Evolutionary conservation across 108 stramenopile species (phyloP), one percentile per base, ranked within the genome.

Genomic region (Cylindrotheca closterium): DNA sequence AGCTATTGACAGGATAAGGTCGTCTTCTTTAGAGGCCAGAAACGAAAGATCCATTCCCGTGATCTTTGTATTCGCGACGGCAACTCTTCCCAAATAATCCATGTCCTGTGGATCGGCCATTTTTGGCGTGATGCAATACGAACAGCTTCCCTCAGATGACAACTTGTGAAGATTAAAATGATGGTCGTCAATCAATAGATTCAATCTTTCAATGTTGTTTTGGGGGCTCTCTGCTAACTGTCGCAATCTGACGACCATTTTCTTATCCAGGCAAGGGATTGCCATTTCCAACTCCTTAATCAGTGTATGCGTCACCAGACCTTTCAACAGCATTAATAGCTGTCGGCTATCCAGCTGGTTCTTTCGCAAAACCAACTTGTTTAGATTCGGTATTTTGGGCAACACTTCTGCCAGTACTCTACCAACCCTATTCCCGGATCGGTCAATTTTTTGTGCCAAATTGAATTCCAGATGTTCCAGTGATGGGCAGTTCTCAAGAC

Each of bases 31-130:
- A 18, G 37, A 33, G 19, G 32, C 58, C 5, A 22, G 24, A 42
- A 37, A 33, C 5, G 33, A 28, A 8, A 58, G 34, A 58, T 31
- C 32, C 8, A 58, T 15, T 21, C 32, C 8, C 12, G 17, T 34
- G 22, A 58, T 58, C 8, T 3, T n/a, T 12, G 29, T 22, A 23
- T 58, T 58, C 3, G 10, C 30, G 4, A 32, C 31, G 22, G 37
- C 8, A 21, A 42, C 37, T 58, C 37, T 31, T 42, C 58, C 58
- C 17, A 58, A 21, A 32, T 33, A n/a, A 7, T 58, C 25, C 58
- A 58, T 42, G 27, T 58, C 58, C 17, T 42, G 10, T n/a, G n/a
- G n/a, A 42, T 15, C 15, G 7, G 37, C 7, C 37, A 42, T 42
- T 15, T 10, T 15, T 42, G 37, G 37, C 7, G 7, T 15, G 7